Evolutionary conservation across 2,329 filamentous ascomycete genomes (phyloP), one percentile per base, ranked within the genome.

Genomic region (Stachybotrys chartarum): DNA sequence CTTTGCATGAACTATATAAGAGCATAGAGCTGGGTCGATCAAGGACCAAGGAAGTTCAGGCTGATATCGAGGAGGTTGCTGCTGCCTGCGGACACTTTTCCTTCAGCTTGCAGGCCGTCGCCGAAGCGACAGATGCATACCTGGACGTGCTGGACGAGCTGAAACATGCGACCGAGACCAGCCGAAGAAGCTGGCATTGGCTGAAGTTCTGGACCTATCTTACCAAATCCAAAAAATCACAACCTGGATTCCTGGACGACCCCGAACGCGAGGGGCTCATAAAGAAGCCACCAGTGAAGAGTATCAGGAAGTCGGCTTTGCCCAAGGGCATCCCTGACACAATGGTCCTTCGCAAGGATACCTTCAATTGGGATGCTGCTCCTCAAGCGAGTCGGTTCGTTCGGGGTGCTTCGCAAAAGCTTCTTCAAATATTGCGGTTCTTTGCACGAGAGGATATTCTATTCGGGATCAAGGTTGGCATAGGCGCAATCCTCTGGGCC

Each of bases 81-180:
- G 93, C 94, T n/a, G 95, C 92, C 55, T 99, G 94, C 66, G 93
- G 94, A 0, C 92, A 97, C 71, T 99, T 97, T 67, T 93, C 90
- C 66, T 97, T 94, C 68, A 95, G 89, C 48, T 77, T 99, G 30
- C 83, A 94, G 59, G 89, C 94, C 61, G 93, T 97, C 66, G 92
- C 91, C 0, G 90, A 96, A 66, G 91, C 97, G 66, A 88, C 96
- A 74, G 84, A 90, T 60, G 82, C 82, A 12, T 94, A 96, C 63
- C 72, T 99, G 49, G 84, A 90, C 53, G 86, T 94, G 1, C 75
- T 99, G 5, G 91, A 97, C 65, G 90, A 96, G 47, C 73, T 97
- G 46, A 92, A 94, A 68, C 81, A 88, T 59, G 75, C 83, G 17
- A 84, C 84, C 30, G 83, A 88, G 58, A 75, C 81, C 31, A 80